Percentiles rank a stretch among this genome's conserved stretches.
phyloP scores from a whole-genome alignment of 176 grass and related monocot genomes.

The Zoysia japonica region DNA sequence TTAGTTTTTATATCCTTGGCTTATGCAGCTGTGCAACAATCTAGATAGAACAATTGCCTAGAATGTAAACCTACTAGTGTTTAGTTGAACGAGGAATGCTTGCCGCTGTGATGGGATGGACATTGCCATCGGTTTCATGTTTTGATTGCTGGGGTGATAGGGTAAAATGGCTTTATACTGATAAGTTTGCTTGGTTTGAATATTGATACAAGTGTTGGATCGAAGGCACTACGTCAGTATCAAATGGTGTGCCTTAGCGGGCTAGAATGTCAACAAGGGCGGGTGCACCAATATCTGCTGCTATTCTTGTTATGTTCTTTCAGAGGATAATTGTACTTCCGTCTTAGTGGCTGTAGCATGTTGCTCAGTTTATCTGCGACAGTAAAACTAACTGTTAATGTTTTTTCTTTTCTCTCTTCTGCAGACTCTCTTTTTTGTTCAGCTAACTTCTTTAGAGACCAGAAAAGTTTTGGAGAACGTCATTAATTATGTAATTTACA shows the following conservation, averaged over 20 bases:
- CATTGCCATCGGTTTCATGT: neutral
- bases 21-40: neutral
- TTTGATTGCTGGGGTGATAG: neutral
- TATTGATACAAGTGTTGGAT: neutral
- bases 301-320: neutral
- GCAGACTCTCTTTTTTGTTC: constrained; percentile 65
- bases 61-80: neutral
- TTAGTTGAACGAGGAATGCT: neutral
- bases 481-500: constrained; percentile 62
- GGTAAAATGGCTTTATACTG: neutral
- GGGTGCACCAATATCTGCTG: neutral
- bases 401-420: constrained; percentile 15
- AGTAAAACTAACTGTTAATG: constrained; percentile 15
- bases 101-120: neutral
- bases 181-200: neutral
- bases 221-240: neutral
- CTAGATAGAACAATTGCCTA: neutral
- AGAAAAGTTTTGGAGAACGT: constrained; percentile 61
- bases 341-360: neutral
- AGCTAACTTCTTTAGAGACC: constrained; percentile 56
- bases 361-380: neutral
- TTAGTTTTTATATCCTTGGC: neutral
- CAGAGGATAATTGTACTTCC: neutral
- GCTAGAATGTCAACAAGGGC: neutral
- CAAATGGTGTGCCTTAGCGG: neutral